Conservation (phyloP, 371 early-diverging fungal genomes). For the Blastocladiella emersonii region DNA sequence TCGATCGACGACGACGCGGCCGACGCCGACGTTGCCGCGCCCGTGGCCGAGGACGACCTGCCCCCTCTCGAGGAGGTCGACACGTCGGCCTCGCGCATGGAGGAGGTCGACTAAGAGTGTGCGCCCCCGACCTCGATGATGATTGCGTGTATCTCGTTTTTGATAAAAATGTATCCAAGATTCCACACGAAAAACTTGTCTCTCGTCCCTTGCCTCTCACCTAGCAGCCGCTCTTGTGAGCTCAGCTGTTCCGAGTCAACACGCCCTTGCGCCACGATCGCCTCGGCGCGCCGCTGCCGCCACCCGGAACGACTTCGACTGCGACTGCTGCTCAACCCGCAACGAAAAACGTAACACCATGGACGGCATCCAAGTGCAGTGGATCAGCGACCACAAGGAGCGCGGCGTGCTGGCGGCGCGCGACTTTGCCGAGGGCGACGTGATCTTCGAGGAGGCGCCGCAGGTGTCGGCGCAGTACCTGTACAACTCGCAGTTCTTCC, state of each 20-base stretch:
- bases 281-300: too few relatives aligned
- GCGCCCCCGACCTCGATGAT: too few relatives aligned
- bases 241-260: too few relatives aligned
- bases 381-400: conserved; percentile 3
- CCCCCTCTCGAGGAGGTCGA: neutral
- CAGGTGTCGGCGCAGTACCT: conserved; percentile 1
- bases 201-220: too few relatives aligned
- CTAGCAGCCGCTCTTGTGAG: too few relatives aligned
- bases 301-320: too few relatives aligned
- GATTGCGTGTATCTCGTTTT: too few relatives aligned
- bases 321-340: too few relatives aligned
- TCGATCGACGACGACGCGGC: conserved; percentile 59
- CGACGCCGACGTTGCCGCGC: neutral
- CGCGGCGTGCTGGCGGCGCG: conserved; percentile 2
- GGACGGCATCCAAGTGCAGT: neutral
- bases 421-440: neutral
- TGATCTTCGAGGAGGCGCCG: neutral
- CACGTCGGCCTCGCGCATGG: neutral
- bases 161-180: too few relatives aligned
- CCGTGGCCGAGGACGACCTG: neutral
- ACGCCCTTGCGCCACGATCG: too few relatives aligned
- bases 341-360: too few relatives aligned
- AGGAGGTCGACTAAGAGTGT: conserved; percentile 1
- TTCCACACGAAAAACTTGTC: too few relatives aligned
- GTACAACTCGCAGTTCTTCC: neutral